Percentiles rank a stretch among this genome's conserved stretches.
Conservation (phyloP, 345 rosid species). For the Syzygium aqueum region DNA sequence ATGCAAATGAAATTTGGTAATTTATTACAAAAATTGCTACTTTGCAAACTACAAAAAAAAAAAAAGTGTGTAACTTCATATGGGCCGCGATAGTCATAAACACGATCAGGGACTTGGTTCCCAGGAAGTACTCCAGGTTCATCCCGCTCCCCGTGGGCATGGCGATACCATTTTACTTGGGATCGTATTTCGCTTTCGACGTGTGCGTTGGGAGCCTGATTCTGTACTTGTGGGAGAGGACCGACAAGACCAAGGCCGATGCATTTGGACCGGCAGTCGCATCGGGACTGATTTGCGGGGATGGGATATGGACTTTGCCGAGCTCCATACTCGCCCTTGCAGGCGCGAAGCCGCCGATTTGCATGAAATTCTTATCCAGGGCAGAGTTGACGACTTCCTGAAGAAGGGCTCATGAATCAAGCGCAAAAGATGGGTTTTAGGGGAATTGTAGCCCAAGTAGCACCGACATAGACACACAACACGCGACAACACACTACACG, state of each 20-base stretch:
- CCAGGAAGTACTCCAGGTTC: conserved; percentile 28
- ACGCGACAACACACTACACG: too few species aligned
- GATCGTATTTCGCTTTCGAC: conserved; percentile 71
- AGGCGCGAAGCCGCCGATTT: conserved; percentile 55
- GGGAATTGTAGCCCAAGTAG: not conserved
- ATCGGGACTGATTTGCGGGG: conserved; percentile 83
- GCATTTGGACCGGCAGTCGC: conserved; percentile 78
- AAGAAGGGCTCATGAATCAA: not conserved
- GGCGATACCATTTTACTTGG: conserved; percentile 85
- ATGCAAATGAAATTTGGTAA: not conserved
- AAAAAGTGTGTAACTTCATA: not conserved
- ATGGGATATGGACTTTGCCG: conserved; percentile 72
- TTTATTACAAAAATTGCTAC: not conserved
- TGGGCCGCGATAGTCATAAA: conserved; percentile 45
- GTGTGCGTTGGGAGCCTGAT: conserved; percentile 81
- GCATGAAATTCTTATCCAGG: conserved; percentile 73
- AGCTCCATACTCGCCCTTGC: conserved; percentile 58
- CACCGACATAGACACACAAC: too few species aligned
- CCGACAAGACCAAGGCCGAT: conserved; percentile 51
- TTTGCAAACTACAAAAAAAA: not conserved
- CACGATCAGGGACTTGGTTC: conserved; percentile 27
- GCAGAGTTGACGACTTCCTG: conserved; percentile 47
- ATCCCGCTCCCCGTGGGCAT: conserved; percentile 82
- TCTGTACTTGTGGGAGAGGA: conserved; percentile 56
- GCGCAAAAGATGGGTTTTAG: not conserved